These are phyloP conservation scores for Epichloe sibirici DNA, from an alignment of 2,329 filamentous ascomycete species.

Conservation along the genomic window DNA sequence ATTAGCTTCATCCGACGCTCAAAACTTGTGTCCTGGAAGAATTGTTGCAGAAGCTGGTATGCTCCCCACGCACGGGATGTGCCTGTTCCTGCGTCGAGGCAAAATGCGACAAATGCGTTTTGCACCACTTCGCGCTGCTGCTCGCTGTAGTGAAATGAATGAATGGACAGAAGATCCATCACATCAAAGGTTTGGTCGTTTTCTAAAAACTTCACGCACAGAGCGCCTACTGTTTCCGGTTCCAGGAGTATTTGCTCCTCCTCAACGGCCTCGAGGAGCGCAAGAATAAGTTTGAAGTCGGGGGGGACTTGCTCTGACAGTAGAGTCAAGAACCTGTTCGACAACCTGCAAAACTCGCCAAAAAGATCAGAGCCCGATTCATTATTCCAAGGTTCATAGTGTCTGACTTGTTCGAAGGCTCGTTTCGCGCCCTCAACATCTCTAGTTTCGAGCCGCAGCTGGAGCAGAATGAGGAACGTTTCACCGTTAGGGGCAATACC, in stretches of 20 bases:
- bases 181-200: constrained; percentile 69
- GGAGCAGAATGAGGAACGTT: constrained; percentile 64
- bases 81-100: constrained; percentile 47
- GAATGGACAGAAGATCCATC: constrained; percentile 68
- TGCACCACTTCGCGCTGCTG: constrained; percentile 56
- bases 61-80: constrained; percentile 52
- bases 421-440: constrained; percentile 59
- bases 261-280: constrained; percentile 61
- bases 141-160: constrained; percentile 58
- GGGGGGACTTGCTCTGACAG: constrained; percentile 46
- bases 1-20: constrained; percentile 60
- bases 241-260: constrained; percentile 58
- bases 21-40: constrained; percentile 54
- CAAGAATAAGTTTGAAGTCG: constrained; percentile 59
- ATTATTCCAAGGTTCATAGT: constrained; percentile 25
- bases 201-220: constrained; percentile 63
- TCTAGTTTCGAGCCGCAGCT: constrained; percentile 59
- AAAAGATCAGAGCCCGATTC: constrained; percentile 30
- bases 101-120: constrained; percentile 54
- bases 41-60: constrained; percentile 53
- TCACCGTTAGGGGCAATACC: constrained; percentile 53
- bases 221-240: constrained; percentile 58
- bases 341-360: constrained; percentile 43
- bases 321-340: constrained; percentile 61
- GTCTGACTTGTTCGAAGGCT: constrained; percentile 41